Conservation (phyloP, 1,284 basidiomycete species). For the Xerocomus minutiporus region DNA sequence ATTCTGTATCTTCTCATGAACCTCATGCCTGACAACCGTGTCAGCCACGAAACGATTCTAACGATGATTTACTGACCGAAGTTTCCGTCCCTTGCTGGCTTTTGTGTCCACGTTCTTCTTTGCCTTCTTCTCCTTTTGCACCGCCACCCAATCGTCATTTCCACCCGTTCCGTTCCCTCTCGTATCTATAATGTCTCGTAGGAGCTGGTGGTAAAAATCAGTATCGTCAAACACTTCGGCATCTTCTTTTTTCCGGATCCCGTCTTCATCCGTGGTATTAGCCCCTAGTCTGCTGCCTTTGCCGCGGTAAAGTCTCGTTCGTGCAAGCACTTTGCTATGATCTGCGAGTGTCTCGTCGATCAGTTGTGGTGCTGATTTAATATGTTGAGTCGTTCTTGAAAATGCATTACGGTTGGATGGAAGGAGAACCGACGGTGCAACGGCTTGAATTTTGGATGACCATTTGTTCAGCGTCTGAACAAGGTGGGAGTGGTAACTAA, state of each 20-base stretch:
- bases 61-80: constrained; percentile 50
- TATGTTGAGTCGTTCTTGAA: constrained; percentile 44
- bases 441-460: constrained; percentile 90
- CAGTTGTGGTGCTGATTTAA: constrained; percentile 62
- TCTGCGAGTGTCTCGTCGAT: constrained; percentile 68
- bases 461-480: constrained; percentile 82
- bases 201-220: constrained; percentile 85
- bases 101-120: constrained; percentile 87
- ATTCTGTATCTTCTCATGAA: constrained; percentile 90
- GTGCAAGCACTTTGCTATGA: constrained; percentile 49
- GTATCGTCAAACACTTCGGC: constrained; percentile 78
- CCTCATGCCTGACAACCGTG: constrained; percentile 63
- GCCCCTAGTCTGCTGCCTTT: constrained; percentile 42
- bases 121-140: constrained; percentile 64
- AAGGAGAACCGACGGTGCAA: constrained; percentile 71
- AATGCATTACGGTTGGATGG: constrained; percentile 67
- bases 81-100: constrained; percentile 88
- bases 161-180: constrained; percentile 43
- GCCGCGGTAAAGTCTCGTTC: constrained; percentile 52
- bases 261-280: constrained; percentile 22
- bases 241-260: constrained; percentile 37
- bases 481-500: constrained; percentile 63
- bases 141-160: constrained; percentile 57
- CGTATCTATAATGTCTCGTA: constrained; percentile 83
- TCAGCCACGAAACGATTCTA: constrained; percentile 5